Base-by-base conservation (phyloP, 2,329 filamentous ascomycete genomes). In the Nigrograna mackinnonii region DNA sequence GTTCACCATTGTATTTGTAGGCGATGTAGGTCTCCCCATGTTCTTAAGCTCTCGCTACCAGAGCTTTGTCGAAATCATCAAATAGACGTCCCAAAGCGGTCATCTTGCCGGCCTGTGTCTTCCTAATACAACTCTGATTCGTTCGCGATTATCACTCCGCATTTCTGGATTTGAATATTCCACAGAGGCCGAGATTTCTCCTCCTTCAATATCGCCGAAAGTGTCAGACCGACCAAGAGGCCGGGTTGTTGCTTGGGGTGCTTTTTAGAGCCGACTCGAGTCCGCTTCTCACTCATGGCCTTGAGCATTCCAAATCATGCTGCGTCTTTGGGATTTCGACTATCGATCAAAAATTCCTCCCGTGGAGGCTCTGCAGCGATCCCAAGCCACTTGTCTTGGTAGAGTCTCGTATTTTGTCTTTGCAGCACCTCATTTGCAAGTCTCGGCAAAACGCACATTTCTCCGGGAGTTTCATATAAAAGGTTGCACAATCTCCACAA, bases 391-490 rank as follows among this genome's bases (percentile, higher is more conserved):
- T n/a, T n/a, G n/a, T n/a, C n/a, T n/a, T n/a, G n/a, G n/a, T n/a
- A n/a, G n/a, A n/a, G n/a, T n/a, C n/a, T n/a, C n/a, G n/a, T n/a
- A n/a, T n/a, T n/a, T n/a, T 36, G 9, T 17, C 20, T 18, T 32
- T 39, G 35, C 39, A 28, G 36, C 42, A 42, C 38, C 19, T 46
- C 34, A 20, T 35, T 37, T 37, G 21, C 30, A 17, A 28, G 18
- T 24, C 35, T 52, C 49, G 46, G 47, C 49, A 46, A 20, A 33
- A 31, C 34, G 28, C 28, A 37, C 35, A 49, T 43, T 49, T 43
- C 38, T 48, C 47, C 44, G 42, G 44, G 28, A 39, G 56, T 61
- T 61, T 61, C 56, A 58, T 51, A 41, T 63, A 60, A 38, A 61
- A 38, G 41, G 46, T 46, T 44, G 41, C 31, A 42, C 51, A 54